A percentile compares a stretch with the other conserved stretches of the same genome.
These are phyloP conservation scores for Zygotorulaspora chibaensis DNA, from an alignment of 805 yeast genomes.

Conservation along the genomic window DNA sequence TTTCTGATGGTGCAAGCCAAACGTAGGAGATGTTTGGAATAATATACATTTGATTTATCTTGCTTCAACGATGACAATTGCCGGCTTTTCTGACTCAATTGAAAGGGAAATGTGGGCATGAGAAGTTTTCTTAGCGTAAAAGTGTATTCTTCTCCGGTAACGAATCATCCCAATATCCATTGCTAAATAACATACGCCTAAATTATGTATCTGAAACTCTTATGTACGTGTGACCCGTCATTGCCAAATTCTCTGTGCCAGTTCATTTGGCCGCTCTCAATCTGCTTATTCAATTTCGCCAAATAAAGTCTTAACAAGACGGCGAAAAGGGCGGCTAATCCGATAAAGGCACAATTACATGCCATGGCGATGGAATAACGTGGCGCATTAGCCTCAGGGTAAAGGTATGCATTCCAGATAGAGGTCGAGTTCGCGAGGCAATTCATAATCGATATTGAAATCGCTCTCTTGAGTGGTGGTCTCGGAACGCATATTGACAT, in stretches of 20 bases:
- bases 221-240: slow-evolving; percentile 40
- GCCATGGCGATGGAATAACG: slow-evolving; percentile 44
- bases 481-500: slow-evolving; percentile 52
- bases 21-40: too few relatives aligned
- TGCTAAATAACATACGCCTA: background rate
- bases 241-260: slow-evolving; percentile 49
- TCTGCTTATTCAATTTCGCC: slow-evolving; percentile 38
- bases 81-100: too few relatives aligned
- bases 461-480: slow-evolving; percentile 57
- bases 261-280: slow-evolving; percentile 44
- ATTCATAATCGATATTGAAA: slow-evolving; percentile 54
- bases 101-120: too few relatives aligned
- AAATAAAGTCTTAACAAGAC: slow-evolving; percentile 39
- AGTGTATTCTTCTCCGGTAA: too few relatives aligned
- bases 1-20: background rate
- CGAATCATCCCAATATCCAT: background rate
- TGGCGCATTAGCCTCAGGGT: slow-evolving; percentile 44
- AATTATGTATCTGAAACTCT: slow-evolving; percentile 41
- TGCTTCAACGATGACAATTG: too few relatives aligned
- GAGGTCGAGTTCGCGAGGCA: slow-evolving; percentile 53
- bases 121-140: too few relatives aligned
- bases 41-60: too few relatives aligned
- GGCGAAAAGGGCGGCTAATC: slow-evolving; percentile 40
- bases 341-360: slow-evolving; percentile 47
- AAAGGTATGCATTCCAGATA: slow-evolving; percentile 52